phyloP scores from a whole-genome alignment of 345 rosid species.

The Salix koriyanagi region DNA sequence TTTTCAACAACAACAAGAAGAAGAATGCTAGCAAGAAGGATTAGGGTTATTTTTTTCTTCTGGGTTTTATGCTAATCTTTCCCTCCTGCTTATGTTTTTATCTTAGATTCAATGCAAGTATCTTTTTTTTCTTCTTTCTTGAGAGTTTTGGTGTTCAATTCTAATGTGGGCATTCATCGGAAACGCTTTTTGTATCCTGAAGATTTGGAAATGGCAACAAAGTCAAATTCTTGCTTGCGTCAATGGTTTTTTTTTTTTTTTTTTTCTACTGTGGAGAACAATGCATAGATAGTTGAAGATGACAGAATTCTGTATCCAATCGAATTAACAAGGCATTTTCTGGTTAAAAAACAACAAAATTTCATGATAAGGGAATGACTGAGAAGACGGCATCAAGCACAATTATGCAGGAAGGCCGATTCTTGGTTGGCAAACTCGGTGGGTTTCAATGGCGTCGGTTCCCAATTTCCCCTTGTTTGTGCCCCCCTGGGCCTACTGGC shows the following conservation, averaged over 20 bases:
- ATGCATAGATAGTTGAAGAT: background rate
- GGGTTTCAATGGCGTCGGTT: background rate
- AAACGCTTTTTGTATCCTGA: background rate
- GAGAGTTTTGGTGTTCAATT: background rate
- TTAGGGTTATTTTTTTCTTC: background rate
- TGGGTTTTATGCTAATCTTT: background rate
- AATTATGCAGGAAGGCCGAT: background rate
- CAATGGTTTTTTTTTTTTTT: too few relatives aligned
- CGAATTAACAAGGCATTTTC: background rate
- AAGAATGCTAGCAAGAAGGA: conserved; percentile 11
- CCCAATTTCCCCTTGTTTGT: background rate
- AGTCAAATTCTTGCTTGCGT: background rate
- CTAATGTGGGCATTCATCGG: background rate
- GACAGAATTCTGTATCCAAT: background rate
- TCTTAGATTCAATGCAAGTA: background rate
- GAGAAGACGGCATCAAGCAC: background rate
- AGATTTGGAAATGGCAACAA: background rate
- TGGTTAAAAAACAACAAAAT: background rate
- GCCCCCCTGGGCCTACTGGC: background rate
- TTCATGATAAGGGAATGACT: too few relatives aligned
- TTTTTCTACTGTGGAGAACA: too few relatives aligned
- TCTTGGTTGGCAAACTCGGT: background rate
- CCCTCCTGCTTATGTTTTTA: background rate
- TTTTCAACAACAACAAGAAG: conserved; percentile 17
- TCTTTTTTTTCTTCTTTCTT: background rate